Conservation (phyloP, 2,329 filamentous ascomycete species). For the Penicillium occitanis region DNA sequence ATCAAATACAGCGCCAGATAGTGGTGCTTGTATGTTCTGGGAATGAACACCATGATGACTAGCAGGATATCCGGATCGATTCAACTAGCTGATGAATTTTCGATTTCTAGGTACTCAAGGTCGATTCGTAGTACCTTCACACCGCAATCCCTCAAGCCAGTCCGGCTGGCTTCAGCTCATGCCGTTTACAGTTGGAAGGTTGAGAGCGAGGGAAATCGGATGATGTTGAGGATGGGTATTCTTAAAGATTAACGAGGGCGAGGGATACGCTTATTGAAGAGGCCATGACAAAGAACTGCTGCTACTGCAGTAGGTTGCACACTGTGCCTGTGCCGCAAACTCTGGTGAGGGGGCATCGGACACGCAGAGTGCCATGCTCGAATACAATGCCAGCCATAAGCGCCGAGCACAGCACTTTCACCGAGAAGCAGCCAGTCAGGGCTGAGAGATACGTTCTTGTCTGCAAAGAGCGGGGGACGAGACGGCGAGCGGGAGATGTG, state of each 20-base stretch:
- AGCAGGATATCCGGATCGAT: conserved; percentile 2
- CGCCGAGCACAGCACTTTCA: conserved; percentile 33
- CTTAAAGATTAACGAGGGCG: conserved; percentile 23
- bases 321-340: conserved; percentile 4
- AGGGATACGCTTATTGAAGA: conserved; percentile 23
- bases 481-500: conserved; percentile 21
- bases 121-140: background rate
- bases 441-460: conserved; percentile 8
- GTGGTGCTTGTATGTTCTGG: conserved; percentile 56
- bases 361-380: conserved; percentile 3
- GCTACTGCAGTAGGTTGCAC: background rate
- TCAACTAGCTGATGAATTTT: background rate
- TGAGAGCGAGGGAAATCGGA: conserved; percentile 21
- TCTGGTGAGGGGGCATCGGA: conserved; percentile 10
- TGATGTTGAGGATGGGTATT: conserved; percentile 23
- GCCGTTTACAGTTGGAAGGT: conserved; percentile 22
- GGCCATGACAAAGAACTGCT: conserved; percentile 10
- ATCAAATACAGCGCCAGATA: conserved; percentile 55
- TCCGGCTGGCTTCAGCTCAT: conserved; percentile 40
- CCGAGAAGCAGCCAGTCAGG: conserved; percentile 30
- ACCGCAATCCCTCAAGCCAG: conserved; percentile 31
- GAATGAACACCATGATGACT: conserved; percentile 45
- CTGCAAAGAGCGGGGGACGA: conserved; percentile 1
- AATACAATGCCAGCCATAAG: conserved; percentile 24
- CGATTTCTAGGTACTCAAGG: background rate